phyloP scores from a whole-genome alignment of 352 stramenopile species.

The Salisapilia sapeloensis region DNA sequence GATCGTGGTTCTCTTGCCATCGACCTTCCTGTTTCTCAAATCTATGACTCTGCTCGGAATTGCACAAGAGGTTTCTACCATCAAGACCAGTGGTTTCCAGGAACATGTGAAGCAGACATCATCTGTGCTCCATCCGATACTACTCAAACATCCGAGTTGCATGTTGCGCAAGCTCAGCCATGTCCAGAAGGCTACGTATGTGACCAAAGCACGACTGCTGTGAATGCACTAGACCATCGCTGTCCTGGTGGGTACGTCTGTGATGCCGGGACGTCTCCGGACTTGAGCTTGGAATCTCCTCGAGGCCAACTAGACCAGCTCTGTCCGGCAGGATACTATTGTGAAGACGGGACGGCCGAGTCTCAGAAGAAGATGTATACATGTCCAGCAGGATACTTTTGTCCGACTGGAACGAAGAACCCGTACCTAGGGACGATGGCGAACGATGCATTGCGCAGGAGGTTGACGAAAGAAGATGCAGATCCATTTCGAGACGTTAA shows the following conservation, averaged over 20 bases:
- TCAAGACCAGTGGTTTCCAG: constrained; percentile 85
- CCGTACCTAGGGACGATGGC: constrained; percentile 74
- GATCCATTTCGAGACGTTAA: constrained; percentile 57
- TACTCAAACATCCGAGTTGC: constrained; percentile 2
- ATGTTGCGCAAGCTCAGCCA: constrained; percentile 72
- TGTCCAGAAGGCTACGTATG: constrained; percentile 93
- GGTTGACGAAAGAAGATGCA: constrained; percentile 31
- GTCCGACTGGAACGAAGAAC: constrained; percentile 86
- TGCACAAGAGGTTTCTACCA: constrained; percentile 88
- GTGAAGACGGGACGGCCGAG: constrained; percentile 69
- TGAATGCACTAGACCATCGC: constrained; percentile 40
- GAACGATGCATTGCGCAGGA: constrained; percentile 77
- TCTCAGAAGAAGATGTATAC: constrained; percentile 51
- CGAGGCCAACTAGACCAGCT: constrained; percentile 76
- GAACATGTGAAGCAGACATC: constrained; percentile 92
- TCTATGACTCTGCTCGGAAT: constrained; percentile 82
- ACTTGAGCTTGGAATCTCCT: constrained; percentile 79
- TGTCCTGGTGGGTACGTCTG: constrained; percentile 91
- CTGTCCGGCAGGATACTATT: constrained; percentile 84
- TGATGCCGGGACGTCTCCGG: constrained; percentile 86
- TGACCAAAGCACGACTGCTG: constrained; percentile 79
- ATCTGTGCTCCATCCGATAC: constrained; percentile 64
- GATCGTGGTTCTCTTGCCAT: constrained; percentile 75
- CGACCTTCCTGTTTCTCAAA: constrained; percentile 63
- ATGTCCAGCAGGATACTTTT: constrained; percentile 90